Evolutionary conservation across 1,139 yeast genomes (phyloP), one percentile per base, ranked within the genome.

Genomic region (Blastobotrys raffinosifermentans): DNA sequence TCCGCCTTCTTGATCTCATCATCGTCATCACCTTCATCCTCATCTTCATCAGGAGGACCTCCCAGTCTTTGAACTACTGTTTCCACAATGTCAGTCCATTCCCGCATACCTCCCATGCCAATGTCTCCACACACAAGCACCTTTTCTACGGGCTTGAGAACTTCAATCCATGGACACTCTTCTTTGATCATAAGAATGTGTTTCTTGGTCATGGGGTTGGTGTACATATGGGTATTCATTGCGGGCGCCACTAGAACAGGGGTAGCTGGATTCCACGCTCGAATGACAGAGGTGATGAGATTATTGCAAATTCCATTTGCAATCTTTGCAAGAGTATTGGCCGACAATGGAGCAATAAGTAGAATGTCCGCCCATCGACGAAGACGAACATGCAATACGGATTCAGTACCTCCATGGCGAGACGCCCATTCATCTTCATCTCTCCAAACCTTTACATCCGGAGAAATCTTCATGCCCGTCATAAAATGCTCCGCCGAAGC

Each of bases 51-150:
- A 4, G 55, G 54, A 2, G 51, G 54, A 3, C 61, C 61, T 19
- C 66, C 67, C 13, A 66, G 53, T 17, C 57, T 49, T 4, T 76
- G 71, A 36, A 85, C 77, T 39, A 86, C 61, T 11, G 78, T 75
- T 51, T 86, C 96, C 8, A 87, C 96, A 38, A 89, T 75, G 48
- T 87, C 96, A 45, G 78, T 73, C 96, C 97, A 89, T 62, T 91
- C 97, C 54, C 95, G 72, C 98, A 91, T 91, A 7, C 97, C 98
- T 18, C 98, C 98, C 68, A 77, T 82, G 2, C 98, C 98, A 41
- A 91, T 85, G 61, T 91, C 98, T 35, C 98, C 98, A 66, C 95
- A 86, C 3, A 85, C 86, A 47, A 86, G 69, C 5, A 89, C 94
- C 60, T 91, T 91, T 54, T 91, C 98, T 19, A 91, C 89, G 0